Base-by-base conservation (phyloP, 2,329 filamentous ascomycete species). In the Fusarium sp. region DNA sequence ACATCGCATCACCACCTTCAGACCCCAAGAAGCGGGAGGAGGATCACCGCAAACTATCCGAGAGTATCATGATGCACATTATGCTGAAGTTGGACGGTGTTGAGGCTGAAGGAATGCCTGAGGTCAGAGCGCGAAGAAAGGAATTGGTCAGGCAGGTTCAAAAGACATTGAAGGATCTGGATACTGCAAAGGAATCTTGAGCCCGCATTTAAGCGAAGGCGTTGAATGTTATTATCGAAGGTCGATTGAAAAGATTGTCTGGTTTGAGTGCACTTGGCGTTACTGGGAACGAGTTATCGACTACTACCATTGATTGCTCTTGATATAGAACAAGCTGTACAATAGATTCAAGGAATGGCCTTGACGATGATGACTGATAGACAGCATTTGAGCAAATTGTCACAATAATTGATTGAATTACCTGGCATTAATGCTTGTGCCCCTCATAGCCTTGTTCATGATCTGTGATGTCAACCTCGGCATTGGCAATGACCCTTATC, bases 21-120 rank as follows among this genome's bases (percentile, higher is more conserved):
- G 91, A 93, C 52, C 75, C 81, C 38, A 89, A 90, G 77, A 93
- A 91, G 83, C 83, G 87, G 50, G 85, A 86, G 15, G 92, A 93
- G 34, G 91, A 94, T 74, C 90, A 95, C 77, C 89, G 91, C 76
- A 90, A 87, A 76, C 78, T 96, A 18, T 89, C 88, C 6, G 92
- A 96, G 82, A 92, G 90, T 6, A 86, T 94, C 38, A 83, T 96
- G 83, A 88, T 90, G 65, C 91, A 94, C 72, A 88, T 94, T 4
- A 75, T 95, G 37, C 80, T 96, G 68, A 95, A 94, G 80, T 79
- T 93, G 38, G 92, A 96, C 76, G 89, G 86, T 23, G 88, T 95
- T 4, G 91, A 95, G 71, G 90, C 89, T 0, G 89, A 91, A 47
- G 91, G 91, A 7, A 88, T 92, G 69, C 77, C 82, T 11, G 88